phyloP scores from a whole-genome alignment of 805 yeast genomes.

The Hanseniaspora meyeri region DNA sequence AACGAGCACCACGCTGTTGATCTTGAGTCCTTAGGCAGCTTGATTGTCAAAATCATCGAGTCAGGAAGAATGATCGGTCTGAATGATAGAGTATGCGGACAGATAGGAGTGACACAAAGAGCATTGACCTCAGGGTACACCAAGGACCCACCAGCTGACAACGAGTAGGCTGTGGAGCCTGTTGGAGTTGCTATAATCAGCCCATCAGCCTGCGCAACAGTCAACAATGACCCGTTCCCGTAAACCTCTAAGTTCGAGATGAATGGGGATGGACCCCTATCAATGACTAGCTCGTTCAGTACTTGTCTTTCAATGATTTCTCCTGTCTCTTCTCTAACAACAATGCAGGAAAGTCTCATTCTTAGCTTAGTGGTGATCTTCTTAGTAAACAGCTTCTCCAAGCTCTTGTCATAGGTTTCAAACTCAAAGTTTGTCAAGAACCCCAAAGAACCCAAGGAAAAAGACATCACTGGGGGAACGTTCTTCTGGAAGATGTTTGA shows the following conservation, averaged over 20 bases:
- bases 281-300: conserved; percentile 78
- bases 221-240: conserved; percentile 73
- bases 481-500: conserved; percentile 71
- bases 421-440: conserved; percentile 79
- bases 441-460: conserved; percentile 83
- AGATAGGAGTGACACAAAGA: conserved; percentile 84
- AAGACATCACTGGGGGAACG: conserved; percentile 87
- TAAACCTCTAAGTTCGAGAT: conserved; percentile 80
- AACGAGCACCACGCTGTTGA: conserved; percentile 95
- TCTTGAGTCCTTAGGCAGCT: conserved; percentile 69
- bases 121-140: conserved; percentile 93
- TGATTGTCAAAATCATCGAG: conserved; percentile 72
- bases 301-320: conserved; percentile 52
- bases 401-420: conserved; percentile 51
- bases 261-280: conserved; percentile 88
- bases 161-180: conserved; percentile 90
- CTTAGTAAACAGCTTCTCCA: conserved; percentile 46
- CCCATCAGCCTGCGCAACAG: conserved; percentile 92
- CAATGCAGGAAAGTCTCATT: conserved; percentile 78
- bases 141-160: conserved; percentile 89
- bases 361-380: conserved; percentile 72
- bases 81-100: conserved; percentile 90
- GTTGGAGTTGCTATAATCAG: conserved; percentile 88
- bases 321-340: conserved; percentile 31
- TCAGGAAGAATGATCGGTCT: conserved; percentile 88